Percentiles rank a stretch among this genome's conserved stretches.
phyloP scores from a whole-genome alignment of 495 filamentous ascomycete species.

The Penicillium paxilli region DNA sequence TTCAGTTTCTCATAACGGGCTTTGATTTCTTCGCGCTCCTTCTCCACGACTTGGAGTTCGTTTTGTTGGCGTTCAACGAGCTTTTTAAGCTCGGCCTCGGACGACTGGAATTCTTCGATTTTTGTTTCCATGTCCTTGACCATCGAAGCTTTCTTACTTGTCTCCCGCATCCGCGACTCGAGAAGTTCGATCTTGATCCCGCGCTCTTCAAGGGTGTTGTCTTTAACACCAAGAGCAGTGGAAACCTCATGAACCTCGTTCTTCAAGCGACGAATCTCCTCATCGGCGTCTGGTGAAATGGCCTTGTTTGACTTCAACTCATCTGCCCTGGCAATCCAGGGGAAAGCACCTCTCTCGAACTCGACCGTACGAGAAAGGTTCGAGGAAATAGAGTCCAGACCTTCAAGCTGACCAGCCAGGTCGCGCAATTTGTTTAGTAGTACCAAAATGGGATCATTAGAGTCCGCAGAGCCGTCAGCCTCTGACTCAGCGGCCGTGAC shows the following conservation, averaged over 20 bases:
- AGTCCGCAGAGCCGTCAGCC: slow-evolving; percentile 32
- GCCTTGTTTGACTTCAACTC: slow-evolving; percentile 77
- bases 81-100: slow-evolving; percentile 33
- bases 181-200: slow-evolving; percentile 61
- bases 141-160: slow-evolving; percentile 49
- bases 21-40: slow-evolving; percentile 72
- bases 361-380: slow-evolving; percentile 81
- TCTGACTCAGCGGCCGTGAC: slow-evolving; percentile 35
- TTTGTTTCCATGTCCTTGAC: slow-evolving; percentile 56
- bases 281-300: slow-evolving; percentile 76
- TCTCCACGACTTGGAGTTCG: slow-evolving; percentile 54
- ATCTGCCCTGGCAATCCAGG: slow-evolving; percentile 81
- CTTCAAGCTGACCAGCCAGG: slow-evolving; percentile 64
- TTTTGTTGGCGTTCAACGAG: slow-evolving; percentile 39
- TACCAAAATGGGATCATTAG: slow-evolving; percentile 67
- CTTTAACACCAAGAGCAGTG: slow-evolving; percentile 73
- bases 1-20: slow-evolving; percentile 62
- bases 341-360: slow-evolving; percentile 72
- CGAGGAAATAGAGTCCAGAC: slow-evolving; percentile 68
- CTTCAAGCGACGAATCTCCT: slow-evolving; percentile 71
- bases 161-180: slow-evolving; percentile 56
- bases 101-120: slow-evolving; percentile 60
- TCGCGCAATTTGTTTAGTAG: slow-evolving; percentile 65
- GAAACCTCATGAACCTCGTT: slow-evolving; percentile 67
- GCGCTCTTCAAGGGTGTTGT: slow-evolving; percentile 90